These are phyloP conservation scores for Gossypium arboreum DNA, from an alignment of 345 rosid species.

Conservation along the genomic window DNA sequence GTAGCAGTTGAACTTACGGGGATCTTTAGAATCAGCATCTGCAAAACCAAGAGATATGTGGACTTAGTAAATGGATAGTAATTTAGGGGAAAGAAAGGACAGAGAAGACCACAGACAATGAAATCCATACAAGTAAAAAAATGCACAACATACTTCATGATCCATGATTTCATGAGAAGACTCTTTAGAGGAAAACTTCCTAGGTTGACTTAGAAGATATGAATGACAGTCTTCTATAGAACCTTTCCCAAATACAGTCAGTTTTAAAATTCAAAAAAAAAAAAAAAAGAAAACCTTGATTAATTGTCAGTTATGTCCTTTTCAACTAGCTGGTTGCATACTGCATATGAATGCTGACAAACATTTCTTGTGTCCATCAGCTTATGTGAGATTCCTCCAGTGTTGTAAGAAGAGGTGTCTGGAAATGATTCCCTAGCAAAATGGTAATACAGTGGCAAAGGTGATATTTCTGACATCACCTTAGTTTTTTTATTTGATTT, in stretches of 20 bases:
- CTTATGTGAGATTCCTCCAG: not conserved
- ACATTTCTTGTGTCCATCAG: constrained; percentile 1
- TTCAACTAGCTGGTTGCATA: not conserved
- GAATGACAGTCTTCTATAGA: not conserved
- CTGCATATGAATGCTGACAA: not conserved
- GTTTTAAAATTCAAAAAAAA: not conserved
- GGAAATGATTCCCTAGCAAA: not conserved
- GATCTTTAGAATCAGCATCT: constrained; percentile 71
- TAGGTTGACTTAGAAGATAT: not conserved
- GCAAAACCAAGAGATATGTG: constrained; percentile 37
- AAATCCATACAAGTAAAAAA: not conserved
- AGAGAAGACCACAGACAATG: not conserved
- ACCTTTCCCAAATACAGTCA: not conserved
- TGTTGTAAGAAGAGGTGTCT: not conserved
- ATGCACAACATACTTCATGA: not conserved
- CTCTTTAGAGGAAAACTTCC: not conserved
- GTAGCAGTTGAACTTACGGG: constrained; percentile 56
- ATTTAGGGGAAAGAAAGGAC: not conserved
- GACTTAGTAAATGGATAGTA: constrained; percentile 5
- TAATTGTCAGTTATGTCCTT: not conserved
- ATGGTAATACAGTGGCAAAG: not conserved
- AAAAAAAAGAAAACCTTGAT: not conserved
- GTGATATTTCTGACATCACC: not conserved
- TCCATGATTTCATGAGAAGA: not conserved
- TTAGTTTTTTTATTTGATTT: not conserved